phyloP scores from a whole-genome alignment of 148 eudicot species.

The Dianthus caryophyllus region DNA sequence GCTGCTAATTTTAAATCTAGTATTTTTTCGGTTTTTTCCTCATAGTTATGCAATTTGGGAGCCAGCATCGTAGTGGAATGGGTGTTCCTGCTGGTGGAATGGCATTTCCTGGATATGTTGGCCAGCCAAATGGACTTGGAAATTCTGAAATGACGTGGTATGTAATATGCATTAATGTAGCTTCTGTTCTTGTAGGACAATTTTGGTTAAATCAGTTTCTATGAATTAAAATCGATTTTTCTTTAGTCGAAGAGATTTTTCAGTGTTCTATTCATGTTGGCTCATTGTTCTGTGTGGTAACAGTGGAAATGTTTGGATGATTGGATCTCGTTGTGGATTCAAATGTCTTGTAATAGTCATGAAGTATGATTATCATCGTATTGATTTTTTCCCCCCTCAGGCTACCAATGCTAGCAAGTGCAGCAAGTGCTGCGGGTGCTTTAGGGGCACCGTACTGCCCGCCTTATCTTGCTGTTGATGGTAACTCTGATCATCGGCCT shows the following conservation, averaged over 20 bases:
- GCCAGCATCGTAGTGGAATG: constrained; percentile 79
- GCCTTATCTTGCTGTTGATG: constrained; percentile 76
- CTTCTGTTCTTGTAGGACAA: neutral
- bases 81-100: constrained; percentile 97
- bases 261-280: neutral
- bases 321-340: neutral
- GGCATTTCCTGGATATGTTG: constrained; percentile 99
- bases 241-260: neutral
- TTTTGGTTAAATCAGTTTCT: neutral
- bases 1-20: neutral
- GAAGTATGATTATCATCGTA: constrained; percentile 1
- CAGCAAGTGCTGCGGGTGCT: constrained; percentile 75
- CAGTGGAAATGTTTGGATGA: neutral
- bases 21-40: constrained; percentile 13
- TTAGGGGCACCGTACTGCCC: constrained; percentile 67
- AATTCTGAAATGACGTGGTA: constrained; percentile 99
- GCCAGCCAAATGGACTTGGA: constrained; percentile 67
- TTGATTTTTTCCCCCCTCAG: constrained; percentile 28
- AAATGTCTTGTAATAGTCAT: neutral
- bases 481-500: constrained; percentile 58
- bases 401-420: constrained; percentile 83
- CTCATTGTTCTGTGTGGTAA: neutral
- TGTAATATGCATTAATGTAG: constrained; percentile 1
- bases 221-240: neutral
- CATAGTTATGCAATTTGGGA: constrained; percentile 91